Conservation (phyloP, 2,329 filamentous ascomycete genomes). For the Xylariales sp. region DNA sequence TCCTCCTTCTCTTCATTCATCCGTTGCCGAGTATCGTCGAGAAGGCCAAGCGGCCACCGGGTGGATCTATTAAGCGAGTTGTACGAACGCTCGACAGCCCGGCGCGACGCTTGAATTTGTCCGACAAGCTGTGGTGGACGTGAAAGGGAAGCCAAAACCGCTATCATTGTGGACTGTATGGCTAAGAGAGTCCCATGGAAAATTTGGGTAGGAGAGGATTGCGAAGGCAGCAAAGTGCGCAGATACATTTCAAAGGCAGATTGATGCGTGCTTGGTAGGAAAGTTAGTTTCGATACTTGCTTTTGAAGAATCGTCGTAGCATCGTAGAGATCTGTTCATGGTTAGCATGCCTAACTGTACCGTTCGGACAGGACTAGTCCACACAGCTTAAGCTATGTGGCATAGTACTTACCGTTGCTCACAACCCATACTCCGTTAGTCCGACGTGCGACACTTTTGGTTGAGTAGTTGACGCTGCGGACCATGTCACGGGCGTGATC, state of each 20-base stretch:
- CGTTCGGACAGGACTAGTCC: too few species aligned
- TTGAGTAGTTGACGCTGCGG: slow-evolving; percentile 76
- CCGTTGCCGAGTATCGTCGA: slow-evolving; percentile 83
- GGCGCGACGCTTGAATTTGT: slow-evolving; percentile 69
- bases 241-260: slow-evolving; percentile 71
- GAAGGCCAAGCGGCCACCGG: slow-evolving; percentile 73
- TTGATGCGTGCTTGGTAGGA: slow-evolving; percentile 65
- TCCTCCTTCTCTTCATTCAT: slow-evolving; percentile 81
- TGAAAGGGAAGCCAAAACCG: slow-evolving; percentile 73
- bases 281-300: slow-evolving; percentile 52
- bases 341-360: too few species aligned
- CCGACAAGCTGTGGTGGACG: slow-evolving; percentile 75
- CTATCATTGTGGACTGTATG: slow-evolving; percentile 78
- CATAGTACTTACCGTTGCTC: slow-evolving; percentile 52
- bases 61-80: slow-evolving; percentile 70
- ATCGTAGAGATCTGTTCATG: slow-evolving; percentile 60
- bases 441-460: slow-evolving; percentile 75
- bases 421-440: slow-evolving; percentile 69
- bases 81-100: slow-evolving; percentile 73
- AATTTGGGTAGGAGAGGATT: slow-evolving; percentile 66
- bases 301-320: slow-evolving; percentile 53
- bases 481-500: slow-evolving; percentile 88
- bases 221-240: slow-evolving; percentile 57
- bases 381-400: too few species aligned
- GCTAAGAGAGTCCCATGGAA: slow-evolving; percentile 76